Evolutionary conservation across 179 eudicot species (phyloP).

Genomic region (Beta corolliflora): DNA sequence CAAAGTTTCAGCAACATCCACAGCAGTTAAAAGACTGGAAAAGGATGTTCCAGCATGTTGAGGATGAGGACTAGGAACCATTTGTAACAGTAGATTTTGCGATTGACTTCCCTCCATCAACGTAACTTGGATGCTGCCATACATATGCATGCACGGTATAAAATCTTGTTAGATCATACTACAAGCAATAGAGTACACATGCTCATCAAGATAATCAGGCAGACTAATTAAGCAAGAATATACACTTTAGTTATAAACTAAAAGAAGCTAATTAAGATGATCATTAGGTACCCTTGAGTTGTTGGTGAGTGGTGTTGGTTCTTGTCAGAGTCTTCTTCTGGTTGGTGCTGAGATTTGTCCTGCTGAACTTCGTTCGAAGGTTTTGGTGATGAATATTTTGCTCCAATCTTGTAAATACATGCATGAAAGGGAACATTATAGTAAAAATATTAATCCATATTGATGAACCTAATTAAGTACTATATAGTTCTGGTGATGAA

Average conservation of each 20-base stretch:
- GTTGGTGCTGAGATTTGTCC: slow-evolving; percentile 1
- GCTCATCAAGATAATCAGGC: not conserved
- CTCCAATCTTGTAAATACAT: slow-evolving; percentile 15
- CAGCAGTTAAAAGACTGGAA: slow-evolving; percentile 24
- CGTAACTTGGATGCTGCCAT: slow-evolving; percentile 5
- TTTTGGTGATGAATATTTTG: slow-evolving; percentile 1
- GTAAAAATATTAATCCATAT: not conserved
- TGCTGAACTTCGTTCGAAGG: slow-evolving; percentile 18
- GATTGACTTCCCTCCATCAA: not conserved
- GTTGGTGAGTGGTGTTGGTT: slow-evolving; percentile 1
- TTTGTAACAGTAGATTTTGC: not conserved
- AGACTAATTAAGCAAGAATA: not conserved
- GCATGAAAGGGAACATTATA: not conserved
- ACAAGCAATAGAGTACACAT: not conserved
- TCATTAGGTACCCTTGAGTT: slow-evolving; percentile 16
- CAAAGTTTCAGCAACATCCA: slow-evolving; percentile 5
- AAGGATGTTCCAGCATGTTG: slow-evolving; percentile 22
- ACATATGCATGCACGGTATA: too few relatives aligned
- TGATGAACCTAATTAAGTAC: not conserved
- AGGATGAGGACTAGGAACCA: slow-evolving; percentile 7
- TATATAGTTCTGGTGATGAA: not conserved
- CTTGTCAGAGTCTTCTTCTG: slow-evolving; percentile 1
- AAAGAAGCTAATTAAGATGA: too few relatives aligned
- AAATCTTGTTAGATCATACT: slow-evolving; percentile 17
- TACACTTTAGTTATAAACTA: too few relatives aligned